These are phyloP conservation scores for Colletotrichum sp. DNA, from an alignment of 2,329 filamentous ascomycete genomes.

Conservation along the genomic window DNA sequence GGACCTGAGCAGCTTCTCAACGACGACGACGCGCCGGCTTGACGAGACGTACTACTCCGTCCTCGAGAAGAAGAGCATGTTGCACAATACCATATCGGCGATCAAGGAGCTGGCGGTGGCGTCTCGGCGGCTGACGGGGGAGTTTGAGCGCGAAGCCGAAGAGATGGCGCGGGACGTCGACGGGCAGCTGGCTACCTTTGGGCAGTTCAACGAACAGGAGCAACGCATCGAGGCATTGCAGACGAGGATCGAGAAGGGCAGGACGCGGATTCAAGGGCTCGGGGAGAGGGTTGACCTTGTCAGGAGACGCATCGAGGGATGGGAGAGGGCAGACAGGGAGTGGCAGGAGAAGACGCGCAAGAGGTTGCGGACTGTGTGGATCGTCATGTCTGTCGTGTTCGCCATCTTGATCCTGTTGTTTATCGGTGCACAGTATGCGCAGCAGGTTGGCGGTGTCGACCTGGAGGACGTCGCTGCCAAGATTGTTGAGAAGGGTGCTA, in stretches of 20 bases:
- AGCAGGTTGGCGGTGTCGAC: neutral
- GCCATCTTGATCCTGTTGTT: constrained; percentile 54
- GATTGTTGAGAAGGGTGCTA: neutral
- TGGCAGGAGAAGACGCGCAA: constrained; percentile 72
- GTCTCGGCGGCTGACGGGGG: constrained; percentile 61
- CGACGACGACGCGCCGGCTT: constrained; percentile 67
- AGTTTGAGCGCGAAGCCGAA: constrained; percentile 65
- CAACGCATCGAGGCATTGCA: constrained; percentile 66
- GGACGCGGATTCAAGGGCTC: constrained; percentile 63
- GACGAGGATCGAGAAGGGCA: constrained; percentile 63
- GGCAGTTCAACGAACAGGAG: constrained; percentile 70
- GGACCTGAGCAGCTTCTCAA: constrained; percentile 64
- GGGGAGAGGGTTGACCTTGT: constrained; percentile 70
- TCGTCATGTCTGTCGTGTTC: constrained; percentile 54
- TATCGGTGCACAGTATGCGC: constrained; percentile 37
- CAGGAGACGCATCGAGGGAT: constrained; percentile 67
- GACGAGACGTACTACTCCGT: constrained; percentile 79
- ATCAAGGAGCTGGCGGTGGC: constrained; percentile 71
- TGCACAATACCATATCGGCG: constrained; percentile 68
- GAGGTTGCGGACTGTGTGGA: constrained; percentile 68
- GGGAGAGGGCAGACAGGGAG: constrained; percentile 70
- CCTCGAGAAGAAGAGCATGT: constrained; percentile 68
- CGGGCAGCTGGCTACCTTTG: constrained; percentile 64
- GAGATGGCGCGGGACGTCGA: constrained; percentile 66
- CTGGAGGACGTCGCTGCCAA: neutral